phyloP scores from a whole-genome alignment of 768 basidiomycete species.

The Suillus tomentosus region DNA sequence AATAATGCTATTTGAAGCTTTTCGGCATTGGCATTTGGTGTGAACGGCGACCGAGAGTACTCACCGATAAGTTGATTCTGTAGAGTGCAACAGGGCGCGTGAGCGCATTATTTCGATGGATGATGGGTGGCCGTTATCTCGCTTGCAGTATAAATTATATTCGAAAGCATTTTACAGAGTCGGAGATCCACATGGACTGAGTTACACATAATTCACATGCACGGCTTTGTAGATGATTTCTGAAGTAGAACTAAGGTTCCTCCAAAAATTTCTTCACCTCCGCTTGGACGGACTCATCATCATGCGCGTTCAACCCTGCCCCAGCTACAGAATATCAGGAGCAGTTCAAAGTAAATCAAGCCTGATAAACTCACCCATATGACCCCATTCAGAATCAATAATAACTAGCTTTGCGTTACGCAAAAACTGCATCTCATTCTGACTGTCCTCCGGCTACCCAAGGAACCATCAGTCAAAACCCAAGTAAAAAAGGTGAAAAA shows the following conservation, averaged over 20 bases:
- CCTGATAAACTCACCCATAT: constrained; percentile 43
- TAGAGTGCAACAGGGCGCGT: neutral
- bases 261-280: constrained; percentile 49
- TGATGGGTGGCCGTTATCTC: neutral
- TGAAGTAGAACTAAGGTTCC: constrained; percentile 23
- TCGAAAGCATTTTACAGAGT: constrained; percentile 1
- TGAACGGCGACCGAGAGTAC: neutral
- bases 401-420: constrained; percentile 46
- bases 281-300: constrained; percentile 43
- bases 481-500: neutral
- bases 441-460: constrained; percentile 56
- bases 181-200: neutral
- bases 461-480: neutral
- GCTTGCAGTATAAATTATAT: neutral
- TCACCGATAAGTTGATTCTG: neutral
- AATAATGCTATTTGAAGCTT: neutral
- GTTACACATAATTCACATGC: neutral
- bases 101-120: neutral
- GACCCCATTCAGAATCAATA: constrained; percentile 59
- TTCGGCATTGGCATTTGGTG: neutral
- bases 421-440: constrained; percentile 45
- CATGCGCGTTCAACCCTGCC: constrained; percentile 41
- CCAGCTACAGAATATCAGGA: constrained; percentile 37
- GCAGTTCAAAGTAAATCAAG: neutral
- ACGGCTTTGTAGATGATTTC: neutral